Conservation (phyloP, 2,329 filamentous ascomycete genomes). For the Trichoderma asperellum region DNA sequence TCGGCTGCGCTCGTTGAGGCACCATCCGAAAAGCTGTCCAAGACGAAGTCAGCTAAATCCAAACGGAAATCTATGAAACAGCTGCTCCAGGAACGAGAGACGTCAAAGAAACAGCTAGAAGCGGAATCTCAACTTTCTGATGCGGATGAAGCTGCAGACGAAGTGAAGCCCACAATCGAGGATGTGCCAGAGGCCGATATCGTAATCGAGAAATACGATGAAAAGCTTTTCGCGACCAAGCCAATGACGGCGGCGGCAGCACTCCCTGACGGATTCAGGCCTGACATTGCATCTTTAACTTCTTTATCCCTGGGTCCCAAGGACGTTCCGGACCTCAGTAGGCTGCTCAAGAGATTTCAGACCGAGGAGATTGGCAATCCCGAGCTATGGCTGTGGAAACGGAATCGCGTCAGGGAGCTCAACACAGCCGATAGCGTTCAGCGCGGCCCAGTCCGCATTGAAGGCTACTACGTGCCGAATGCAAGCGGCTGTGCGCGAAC, state of each 20-base stretch:
- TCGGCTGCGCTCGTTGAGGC: slow-evolving; percentile 53
- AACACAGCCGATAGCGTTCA: slow-evolving; percentile 46
- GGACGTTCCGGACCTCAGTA: slow-evolving; percentile 55
- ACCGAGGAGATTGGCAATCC: slow-evolving; percentile 52
- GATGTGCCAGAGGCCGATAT: slow-evolving; percentile 34
- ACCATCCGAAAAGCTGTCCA: slow-evolving; percentile 55
- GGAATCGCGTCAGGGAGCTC: slow-evolving; percentile 59
- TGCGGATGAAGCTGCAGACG: slow-evolving; percentile 49
- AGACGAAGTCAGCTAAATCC: slow-evolving; percentile 59
- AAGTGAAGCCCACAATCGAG: slow-evolving; percentile 37
- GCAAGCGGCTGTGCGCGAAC: slow-evolving; percentile 83
- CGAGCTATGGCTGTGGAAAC: slow-evolving; percentile 61
- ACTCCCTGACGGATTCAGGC: slow-evolving; percentile 50
- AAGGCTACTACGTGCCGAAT: slow-evolving; percentile 82
- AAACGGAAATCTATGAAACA: slow-evolving; percentile 83
- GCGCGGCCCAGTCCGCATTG: slow-evolving; percentile 51
- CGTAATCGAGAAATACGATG: slow-evolving; percentile 55
- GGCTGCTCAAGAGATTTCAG: slow-evolving; percentile 54
- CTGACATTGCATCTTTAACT: slow-evolving; percentile 52
- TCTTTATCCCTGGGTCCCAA: slow-evolving; percentile 48
- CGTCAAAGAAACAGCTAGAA: slow-evolving; percentile 60
- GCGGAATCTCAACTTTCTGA: slow-evolving; percentile 43
- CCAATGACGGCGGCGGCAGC: slow-evolving; percentile 50
- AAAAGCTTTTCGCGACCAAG: slow-evolving; percentile 54
- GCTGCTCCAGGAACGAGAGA: slow-evolving; percentile 68